Percentiles rank a stretch among this genome's conserved stretches.
Evolutionary conservation across 176 grass and related monocot species (phyloP).

Genomic region (Juncus effusus): DNA sequence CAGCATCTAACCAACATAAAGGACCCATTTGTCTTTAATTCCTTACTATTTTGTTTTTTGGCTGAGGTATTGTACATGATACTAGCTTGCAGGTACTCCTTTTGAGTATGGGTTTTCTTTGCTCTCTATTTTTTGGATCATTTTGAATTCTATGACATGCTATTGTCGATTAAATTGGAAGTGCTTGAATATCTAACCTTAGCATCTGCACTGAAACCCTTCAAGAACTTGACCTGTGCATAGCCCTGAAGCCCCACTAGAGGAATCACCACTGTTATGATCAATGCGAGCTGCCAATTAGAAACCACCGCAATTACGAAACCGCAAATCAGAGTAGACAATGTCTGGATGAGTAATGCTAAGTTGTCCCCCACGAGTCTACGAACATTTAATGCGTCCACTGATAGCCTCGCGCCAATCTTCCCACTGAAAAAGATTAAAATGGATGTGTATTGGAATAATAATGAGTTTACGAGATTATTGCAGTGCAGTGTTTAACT

Average conservation of each 20-base stretch:
- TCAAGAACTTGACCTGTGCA: conserved; percentile 71
- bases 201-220: conserved; percentile 69
- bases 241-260: conserved; percentile 72
- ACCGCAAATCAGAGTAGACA: conserved; percentile 44
- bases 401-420: conserved; percentile 62
- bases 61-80: too few relatives aligned
- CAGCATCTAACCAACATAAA: background rate
- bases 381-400: conserved; percentile 78
- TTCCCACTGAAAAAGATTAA: conserved; percentile 47
- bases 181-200: conserved; percentile 49
- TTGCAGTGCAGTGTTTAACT: background rate
- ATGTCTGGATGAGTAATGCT: conserved; percentile 47
- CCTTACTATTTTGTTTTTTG: background rate
- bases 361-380: conserved; percentile 79
- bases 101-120: too few relatives aligned
- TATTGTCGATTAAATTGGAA: background rate
- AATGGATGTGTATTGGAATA: background rate
- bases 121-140: background rate
- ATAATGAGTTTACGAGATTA: background rate
- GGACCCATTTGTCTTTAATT: background rate
- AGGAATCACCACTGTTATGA: conserved; percentile 61
- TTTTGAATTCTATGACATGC: background rate
- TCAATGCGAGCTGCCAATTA: conserved; percentile 65
- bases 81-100: too few relatives aligned
- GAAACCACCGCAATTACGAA: conserved; percentile 58